Percentiles rank a stretch among this genome's conserved stretches.
Conservation (phyloP, 2,329 filamentous ascomycete genomes). For the Laburnicola sp. region DNA sequence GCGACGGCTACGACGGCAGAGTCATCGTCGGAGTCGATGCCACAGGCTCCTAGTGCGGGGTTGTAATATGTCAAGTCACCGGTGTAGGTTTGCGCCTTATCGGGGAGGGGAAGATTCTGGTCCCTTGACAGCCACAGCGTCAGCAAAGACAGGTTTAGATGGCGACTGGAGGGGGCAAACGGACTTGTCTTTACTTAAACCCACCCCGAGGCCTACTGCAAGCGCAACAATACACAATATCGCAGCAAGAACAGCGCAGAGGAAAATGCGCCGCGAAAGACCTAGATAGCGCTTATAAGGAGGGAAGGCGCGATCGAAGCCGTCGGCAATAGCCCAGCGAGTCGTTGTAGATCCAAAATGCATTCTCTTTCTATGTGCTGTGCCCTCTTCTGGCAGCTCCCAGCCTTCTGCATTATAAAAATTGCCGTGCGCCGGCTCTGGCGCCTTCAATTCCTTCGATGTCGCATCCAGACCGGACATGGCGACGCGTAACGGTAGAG, state of each 20-base stretch:
- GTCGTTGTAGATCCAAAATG: conserved; percentile 10
- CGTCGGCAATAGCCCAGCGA: conserved; percentile 21
- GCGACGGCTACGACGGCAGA: conserved; percentile 70
- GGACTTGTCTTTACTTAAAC: conserved; percentile 24
- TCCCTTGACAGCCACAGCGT: conserved; percentile 19
- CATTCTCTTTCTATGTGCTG: conserved; percentile 2
- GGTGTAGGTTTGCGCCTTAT: conserved; percentile 56
- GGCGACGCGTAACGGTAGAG: conserved; percentile 6
- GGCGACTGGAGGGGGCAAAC: neutral
- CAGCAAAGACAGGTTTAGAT: conserved; percentile 5
- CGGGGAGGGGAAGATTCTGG: conserved; percentile 56
- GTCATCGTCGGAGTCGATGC: conserved; percentile 55
- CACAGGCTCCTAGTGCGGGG: conserved; percentile 70
- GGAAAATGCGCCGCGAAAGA: conserved; percentile 38
- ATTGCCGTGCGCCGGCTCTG: conserved; percentile 20
- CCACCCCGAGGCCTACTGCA: conserved; percentile 45
- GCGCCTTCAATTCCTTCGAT: conserved; percentile 28
- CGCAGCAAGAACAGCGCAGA: conserved; percentile 31
- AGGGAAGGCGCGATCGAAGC: conserved; percentile 38
- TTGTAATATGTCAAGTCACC: conserved; percentile 73
- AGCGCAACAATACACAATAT: conserved; percentile 32
- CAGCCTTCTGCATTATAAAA: conserved; percentile 8
- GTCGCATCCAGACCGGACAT: conserved; percentile 28
- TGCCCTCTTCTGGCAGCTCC: conserved; percentile 17
- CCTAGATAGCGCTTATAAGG: conserved; percentile 41